phyloP scores from a whole-genome alignment of 148 eudicot genomes.

The Dianthus caryophyllus region DNA sequence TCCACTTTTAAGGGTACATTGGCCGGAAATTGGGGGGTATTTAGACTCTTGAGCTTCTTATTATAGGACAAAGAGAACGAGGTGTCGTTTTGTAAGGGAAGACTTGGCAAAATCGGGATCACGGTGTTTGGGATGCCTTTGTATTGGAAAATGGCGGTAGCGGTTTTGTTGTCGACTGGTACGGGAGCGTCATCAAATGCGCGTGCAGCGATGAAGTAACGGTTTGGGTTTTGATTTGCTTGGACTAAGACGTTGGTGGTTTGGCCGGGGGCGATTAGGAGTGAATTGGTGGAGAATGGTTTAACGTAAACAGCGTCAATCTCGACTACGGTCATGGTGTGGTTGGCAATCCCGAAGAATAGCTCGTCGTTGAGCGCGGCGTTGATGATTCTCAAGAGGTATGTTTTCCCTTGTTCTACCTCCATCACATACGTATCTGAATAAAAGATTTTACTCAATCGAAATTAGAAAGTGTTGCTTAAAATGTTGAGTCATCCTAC shows the following conservation, averaged over 20 bases:
- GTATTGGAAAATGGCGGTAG: conserved; percentile 54
- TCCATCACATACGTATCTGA: conserved; percentile 24
- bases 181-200: conserved; percentile 44
- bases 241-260: conserved; percentile 51
- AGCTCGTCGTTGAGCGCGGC: too few relatives aligned
- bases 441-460: too few relatives aligned
- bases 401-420: conserved; percentile 28
- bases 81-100: conserved; percentile 49
- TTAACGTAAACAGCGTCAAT: conserved; percentile 56
- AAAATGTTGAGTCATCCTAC: too few relatives aligned
- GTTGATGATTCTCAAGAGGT: conserved; percentile 26
- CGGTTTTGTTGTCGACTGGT: conserved; percentile 44
- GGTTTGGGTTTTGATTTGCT: conserved; percentile 38
- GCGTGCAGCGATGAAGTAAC: conserved; percentile 55
- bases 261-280: conserved; percentile 58
- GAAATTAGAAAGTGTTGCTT: too few relatives aligned
- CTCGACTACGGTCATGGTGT: conserved; percentile 50
- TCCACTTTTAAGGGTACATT: conserved; percentile 52
- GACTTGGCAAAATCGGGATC: conserved; percentile 36
- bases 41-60: conserved; percentile 39
- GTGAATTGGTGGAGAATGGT: conserved; percentile 37
- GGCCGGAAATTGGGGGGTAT: conserved; percentile 40
- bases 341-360: conserved; percentile 27
- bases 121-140: conserved; percentile 40
- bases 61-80: conserved; percentile 31